Evolutionary conservation across 192 early-diverging fungal genomes (phyloP).

Genomic region (Backusella tarrabulga): DNA sequence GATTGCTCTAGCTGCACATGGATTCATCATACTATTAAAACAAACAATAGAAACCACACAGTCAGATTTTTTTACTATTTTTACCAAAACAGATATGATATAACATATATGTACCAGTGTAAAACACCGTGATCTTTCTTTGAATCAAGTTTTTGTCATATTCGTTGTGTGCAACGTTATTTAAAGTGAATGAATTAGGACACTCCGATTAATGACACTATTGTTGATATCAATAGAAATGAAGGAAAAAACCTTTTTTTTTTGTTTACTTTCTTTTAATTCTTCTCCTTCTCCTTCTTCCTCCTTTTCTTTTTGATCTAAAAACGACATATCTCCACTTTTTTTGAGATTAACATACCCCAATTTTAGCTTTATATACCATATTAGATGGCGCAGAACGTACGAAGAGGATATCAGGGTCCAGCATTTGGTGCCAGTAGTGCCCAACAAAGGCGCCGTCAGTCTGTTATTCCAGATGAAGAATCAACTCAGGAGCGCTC

Average conservation of each 20-base stretch:
- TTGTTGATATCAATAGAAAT: slow-evolving; percentile 2
- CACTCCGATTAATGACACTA: slow-evolving; percentile 1
- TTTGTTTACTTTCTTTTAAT: background rate
- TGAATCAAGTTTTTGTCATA: background rate
- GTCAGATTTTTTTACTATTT: background rate
- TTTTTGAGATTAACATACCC: slow-evolving; percentile 1
- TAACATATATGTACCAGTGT: background rate
- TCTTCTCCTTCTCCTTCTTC: background rate
- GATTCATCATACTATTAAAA: background rate
- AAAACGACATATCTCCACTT: background rate
- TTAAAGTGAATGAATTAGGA: background rate
- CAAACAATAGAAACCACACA: background rate
- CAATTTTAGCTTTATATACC: slow-evolving; percentile 2
- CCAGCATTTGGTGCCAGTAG: slow-evolving; percentile 4
- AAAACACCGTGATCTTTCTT: background rate
- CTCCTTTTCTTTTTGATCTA: background rate
- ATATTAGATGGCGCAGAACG: slow-evolving; percentile 2
- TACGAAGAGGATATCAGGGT: slow-evolving; percentile 9
- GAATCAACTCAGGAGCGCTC: background rate
- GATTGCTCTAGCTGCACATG: background rate
- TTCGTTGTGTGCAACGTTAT: background rate
- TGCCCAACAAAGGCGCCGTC: background rate
- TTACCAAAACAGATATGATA: background rate
- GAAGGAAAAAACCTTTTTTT: background rate
- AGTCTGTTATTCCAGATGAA: background rate